Evolutionary conservation across 306 rosid genomes (phyloP).

Genomic region (Mimosa pudica): DNA sequence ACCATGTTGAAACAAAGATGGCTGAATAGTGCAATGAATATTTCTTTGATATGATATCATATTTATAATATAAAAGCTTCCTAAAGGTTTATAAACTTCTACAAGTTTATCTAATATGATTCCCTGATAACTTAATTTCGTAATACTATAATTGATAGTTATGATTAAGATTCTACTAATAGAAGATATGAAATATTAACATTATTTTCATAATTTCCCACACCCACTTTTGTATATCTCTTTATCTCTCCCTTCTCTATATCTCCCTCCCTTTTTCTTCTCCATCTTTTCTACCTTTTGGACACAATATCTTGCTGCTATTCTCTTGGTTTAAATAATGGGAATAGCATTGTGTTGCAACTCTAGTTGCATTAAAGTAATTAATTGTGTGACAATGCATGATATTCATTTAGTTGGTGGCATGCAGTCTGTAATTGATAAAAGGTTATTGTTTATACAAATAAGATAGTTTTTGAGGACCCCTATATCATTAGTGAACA

Average conservation of each 20-base stretch:
- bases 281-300: neutral
- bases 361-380: slow-evolving; percentile 2
- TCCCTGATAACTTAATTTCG: too few relatives aligned
- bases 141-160: too few relatives aligned
- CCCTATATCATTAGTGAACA: slow-evolving; percentile 6
- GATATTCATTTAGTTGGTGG: neutral
- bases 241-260: neutral
- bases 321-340: neutral
- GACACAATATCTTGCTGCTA: neutral
- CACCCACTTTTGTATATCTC: neutral
- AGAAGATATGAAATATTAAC: too few relatives aligned
- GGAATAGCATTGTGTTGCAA: neutral
- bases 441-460: neutral
- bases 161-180: too few relatives aligned
- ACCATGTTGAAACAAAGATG: too few relatives aligned
- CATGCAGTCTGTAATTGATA: neutral
- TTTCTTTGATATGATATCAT: too few relatives aligned
- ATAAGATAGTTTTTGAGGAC: slow-evolving; percentile 18
- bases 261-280: neutral
- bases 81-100: too few relatives aligned
- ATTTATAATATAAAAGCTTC: too few relatives aligned
- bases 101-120: too few relatives aligned
- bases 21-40: too few relatives aligned
- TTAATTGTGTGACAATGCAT: slow-evolving; percentile 2
- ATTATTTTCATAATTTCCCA: too few relatives aligned